Evolutionary conservation across 169 alveolate genomes (phyloP), one percentile per base, ranked within the genome.

Genomic region (Plasmodium coatneyi): DNA sequence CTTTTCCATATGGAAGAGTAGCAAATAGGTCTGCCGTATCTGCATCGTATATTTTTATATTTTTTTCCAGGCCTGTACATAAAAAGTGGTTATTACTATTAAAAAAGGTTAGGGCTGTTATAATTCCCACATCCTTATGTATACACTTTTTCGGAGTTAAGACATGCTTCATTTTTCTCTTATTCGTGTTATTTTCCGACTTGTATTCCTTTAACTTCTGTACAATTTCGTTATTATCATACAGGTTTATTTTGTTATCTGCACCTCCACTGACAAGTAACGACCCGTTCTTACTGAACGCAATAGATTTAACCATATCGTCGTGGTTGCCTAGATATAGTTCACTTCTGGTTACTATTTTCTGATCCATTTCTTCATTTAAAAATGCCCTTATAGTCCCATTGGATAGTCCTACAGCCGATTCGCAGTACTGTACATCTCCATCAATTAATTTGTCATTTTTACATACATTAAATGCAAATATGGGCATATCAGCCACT

Each of bases 191-290:
- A 49, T 36, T n/a, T 84, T 41, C 79, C 41, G 30, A 78, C 39
- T 56, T 79, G 43, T 12, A 41, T 10, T 79, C 54, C 80, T 60
- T 60, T 76, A 89, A 79, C 43, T 74, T 46, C 10, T 84, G 41
- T 49, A 84, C 56, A 60, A 89, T 79, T 78, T 89, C 14, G 12
- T 78, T 71, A 89, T 89, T 89, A 39, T 89, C 94, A 78, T 79
- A 89, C 71, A 89, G 80, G 43, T 89, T 89, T 79, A 89, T 80
- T 89, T 89, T 89, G n/a, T 89, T 89, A 89, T 89, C 94, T 60
- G 56, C 36, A 41, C 94, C 94, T 39, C 83, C 94, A 80, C 83
- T 79, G 60, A 89, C 22, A 22, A 89, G 30, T 28, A 60, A 41
- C 4, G 94, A 89, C 46, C 32, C 10, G 46, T 30, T 60, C 71